phyloP scores from a whole-genome alignment of 371 early-diverging fungal species.

The Lichtheimia ramosa region DNA sequence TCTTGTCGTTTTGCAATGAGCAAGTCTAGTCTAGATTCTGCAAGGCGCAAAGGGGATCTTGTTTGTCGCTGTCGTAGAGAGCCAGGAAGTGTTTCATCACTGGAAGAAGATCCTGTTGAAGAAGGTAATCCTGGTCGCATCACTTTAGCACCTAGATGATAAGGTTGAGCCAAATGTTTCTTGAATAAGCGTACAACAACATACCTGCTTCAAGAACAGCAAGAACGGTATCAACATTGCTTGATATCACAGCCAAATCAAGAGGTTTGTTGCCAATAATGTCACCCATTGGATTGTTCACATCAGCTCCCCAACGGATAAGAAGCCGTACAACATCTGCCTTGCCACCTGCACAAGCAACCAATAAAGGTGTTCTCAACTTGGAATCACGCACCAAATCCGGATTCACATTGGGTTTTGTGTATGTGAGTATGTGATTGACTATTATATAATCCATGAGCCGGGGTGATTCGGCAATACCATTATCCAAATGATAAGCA shows the following conservation, averaged over 20 bases:
- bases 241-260: constrained; percentile 47
- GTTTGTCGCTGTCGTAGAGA: constrained; percentile 1
- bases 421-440: constrained; percentile 23
- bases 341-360: constrained; percentile 49
- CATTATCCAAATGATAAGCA: not conserved
- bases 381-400: constrained; percentile 48
- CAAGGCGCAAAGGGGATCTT: constrained; percentile 36
- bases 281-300: constrained; percentile 48
- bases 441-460: constrained; percentile 14
- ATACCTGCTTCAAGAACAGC: constrained; percentile 42
- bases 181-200: too few relatives aligned
- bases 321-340: constrained; percentile 34
- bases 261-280: constrained; percentile 49
- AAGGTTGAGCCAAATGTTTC: not conserved
- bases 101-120: not conserved
- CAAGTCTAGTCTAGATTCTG: constrained; percentile 38
- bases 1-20: constrained; percentile 17
- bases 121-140: constrained; percentile 1
- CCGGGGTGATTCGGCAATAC: too few relatives aligned
- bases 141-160: constrained; percentile 19
- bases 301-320: constrained; percentile 41
- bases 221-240: constrained; percentile 44
- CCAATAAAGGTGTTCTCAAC: constrained; percentile 42
- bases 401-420: constrained; percentile 30
- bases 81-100: not conserved